Evolutionary conservation across 805 yeast genomes (phyloP), one percentile per base, ranked within the genome.

Genomic region (Saccharomycopsis selenospora): DNA sequence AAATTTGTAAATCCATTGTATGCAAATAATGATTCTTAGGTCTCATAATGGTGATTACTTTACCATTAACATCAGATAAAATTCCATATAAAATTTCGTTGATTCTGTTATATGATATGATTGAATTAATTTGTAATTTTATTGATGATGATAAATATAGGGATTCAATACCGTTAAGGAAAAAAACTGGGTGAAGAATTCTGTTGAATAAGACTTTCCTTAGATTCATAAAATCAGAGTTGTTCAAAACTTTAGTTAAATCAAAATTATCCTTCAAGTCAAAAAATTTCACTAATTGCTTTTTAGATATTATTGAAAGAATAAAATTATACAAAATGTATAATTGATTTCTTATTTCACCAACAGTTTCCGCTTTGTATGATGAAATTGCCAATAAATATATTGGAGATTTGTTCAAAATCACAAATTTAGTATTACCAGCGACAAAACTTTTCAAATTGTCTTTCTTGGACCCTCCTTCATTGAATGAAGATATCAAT

Each of bases 291-390:
- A 75, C 69, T 33, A 91, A 78, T 54, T 84, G 85, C 1, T 88
- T 83, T 59, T 83, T 80, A n/a, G 95, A 84, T 36, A 93, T 66
- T 0, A 93, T 84, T 0, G 95, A 79, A n/a, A 91, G 61, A 4
- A 91, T 61, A 61, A 85, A 91, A 43, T 86, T 79, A 65, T 90
- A 82, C 13, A 91, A 58, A 18, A 83, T 72, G 45, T 79, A 82
- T 43, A 91, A 66, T 57, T 91, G 96, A 28, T 77, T 74, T 38
- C 70, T 58, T 43, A 83, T 58, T 44, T 79, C 77, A 11, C 63
- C 51, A 36, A 73, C 71, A 0, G 75, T 64, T 58, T 84, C 89
- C 25, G 73, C 73, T 17, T 74, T 28, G 25, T 33, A 43, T 24
- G 71, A 69, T 1, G 88, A 75, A 4, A 85, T 73, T 0, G 93